Evolutionary conservation across 177 flowering plant genomes (phyloP).

Genomic region (Vitis hybrid): DNA sequence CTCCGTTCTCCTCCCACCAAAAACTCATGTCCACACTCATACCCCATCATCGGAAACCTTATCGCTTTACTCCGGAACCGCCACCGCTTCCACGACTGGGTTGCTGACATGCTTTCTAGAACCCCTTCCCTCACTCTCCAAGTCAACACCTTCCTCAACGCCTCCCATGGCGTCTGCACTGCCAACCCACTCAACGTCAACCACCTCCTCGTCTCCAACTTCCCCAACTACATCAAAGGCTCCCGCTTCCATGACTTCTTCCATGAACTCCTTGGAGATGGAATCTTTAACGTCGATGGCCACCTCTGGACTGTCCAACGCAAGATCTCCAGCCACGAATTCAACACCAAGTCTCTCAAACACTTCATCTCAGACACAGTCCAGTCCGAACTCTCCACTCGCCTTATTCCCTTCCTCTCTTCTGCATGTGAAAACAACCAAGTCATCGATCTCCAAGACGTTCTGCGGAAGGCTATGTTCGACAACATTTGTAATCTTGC

Average conservation of each 20-base stretch:
- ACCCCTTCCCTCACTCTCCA: conserved; percentile 41
- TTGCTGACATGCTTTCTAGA: conserved; percentile 34
- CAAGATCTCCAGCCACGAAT: conserved; percentile 48
- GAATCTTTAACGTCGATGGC: conserved; percentile 54
- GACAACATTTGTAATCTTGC: conserved; percentile 48
- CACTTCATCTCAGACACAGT: conserved; percentile 35
- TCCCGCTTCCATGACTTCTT: conserved; percentile 27
- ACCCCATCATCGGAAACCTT: conserved; percentile 46
- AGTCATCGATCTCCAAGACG: conserved; percentile 39
- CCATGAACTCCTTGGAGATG: conserved; percentile 47
- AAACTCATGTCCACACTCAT: conserved; percentile 31
- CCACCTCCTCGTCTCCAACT: conserved; percentile 46
- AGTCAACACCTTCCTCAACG: conserved; percentile 26
- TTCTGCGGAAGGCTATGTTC: conserved; percentile 31
- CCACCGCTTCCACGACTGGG: conserved; percentile 54
- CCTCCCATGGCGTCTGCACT: conserved; percentile 39
- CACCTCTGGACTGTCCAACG: conserved; percentile 43
- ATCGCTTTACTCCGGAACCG: conserved; percentile 33
- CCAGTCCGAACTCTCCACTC: conserved; percentile 18
- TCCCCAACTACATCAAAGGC: conserved; percentile 54
- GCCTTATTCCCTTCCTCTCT: conserved; percentile 35
- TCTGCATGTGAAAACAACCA: conserved; percentile 9
- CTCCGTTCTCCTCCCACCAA: background rate
- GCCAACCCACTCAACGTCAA: conserved; percentile 45
- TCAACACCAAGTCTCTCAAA: conserved; percentile 46